A percentile compares a stretch with the other conserved stretches of the same genome.
Conservation (phyloP, 1,284 basidiomycete genomes). For the Marasmius fiardii region DNA sequence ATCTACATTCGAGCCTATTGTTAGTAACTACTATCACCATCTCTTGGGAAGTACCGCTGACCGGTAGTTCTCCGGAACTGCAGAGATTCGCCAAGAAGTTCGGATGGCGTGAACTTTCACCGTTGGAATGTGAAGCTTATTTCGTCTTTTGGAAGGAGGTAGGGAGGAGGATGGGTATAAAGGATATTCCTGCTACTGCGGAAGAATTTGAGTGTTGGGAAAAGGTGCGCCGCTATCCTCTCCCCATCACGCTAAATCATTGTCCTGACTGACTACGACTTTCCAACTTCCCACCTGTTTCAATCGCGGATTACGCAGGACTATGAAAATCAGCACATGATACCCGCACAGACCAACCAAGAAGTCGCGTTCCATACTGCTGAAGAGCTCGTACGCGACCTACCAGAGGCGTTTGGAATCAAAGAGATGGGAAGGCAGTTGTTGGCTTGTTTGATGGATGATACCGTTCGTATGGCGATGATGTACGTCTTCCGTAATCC, state of each 20-base stretch:
- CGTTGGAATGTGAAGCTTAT: too few relatives aligned
- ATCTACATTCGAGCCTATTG: slow-evolving; percentile 25
- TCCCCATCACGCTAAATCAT: too few relatives aligned
- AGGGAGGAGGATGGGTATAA: slow-evolving; percentile 29
- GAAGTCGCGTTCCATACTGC: slow-evolving; percentile 33
- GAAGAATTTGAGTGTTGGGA: slow-evolving; percentile 34
- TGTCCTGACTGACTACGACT: too few relatives aligned
- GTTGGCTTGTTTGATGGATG: slow-evolving; percentile 32
- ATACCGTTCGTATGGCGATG: slow-evolving; percentile 38
- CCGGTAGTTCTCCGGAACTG: too few relatives aligned
- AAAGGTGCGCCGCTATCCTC: slow-evolving; percentile 20
- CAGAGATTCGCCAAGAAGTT: too few relatives aligned
- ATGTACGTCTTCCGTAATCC: slow-evolving; percentile 27
- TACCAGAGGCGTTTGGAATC: slow-evolving; percentile 34
- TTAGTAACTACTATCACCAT: slow-evolving; percentile 9
- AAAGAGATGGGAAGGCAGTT: slow-evolving; percentile 28
- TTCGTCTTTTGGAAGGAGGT: slow-evolving; percentile 19
- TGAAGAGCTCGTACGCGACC: slow-evolving; percentile 32
- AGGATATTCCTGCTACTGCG: slow-evolving; percentile 36
- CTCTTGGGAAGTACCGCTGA: too few relatives aligned
- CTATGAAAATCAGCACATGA: slow-evolving; percentile 37
- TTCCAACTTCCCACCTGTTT: background rate
- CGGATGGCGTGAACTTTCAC: too few relatives aligned
- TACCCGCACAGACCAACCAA: slow-evolving; percentile 35
- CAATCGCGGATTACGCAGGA: slow-evolving; percentile 20